These are phyloP conservation scores for Sanghuangporus weigelae DNA, from an alignment of 1,284 basidiomycete genomes.

Conservation along the genomic window DNA sequence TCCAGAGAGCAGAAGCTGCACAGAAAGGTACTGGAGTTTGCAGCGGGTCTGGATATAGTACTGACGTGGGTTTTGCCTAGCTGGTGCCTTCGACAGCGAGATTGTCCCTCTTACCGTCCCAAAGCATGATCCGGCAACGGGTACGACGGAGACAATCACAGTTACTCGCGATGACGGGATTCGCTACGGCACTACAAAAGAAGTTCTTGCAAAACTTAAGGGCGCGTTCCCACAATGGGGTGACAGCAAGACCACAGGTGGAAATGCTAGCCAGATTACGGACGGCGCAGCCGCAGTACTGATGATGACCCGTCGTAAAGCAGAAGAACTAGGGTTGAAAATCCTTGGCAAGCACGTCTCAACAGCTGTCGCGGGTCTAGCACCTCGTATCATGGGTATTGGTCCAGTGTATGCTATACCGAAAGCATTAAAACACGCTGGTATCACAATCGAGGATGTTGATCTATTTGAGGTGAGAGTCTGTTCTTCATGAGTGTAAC, in stretches of 20 bases:
- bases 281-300: slow-evolving; percentile 86
- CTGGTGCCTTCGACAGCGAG: slow-evolving; percentile 70
- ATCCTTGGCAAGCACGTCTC: slow-evolving; percentile 78
- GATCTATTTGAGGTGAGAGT: slow-evolving; percentile 70
- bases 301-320: slow-evolving; percentile 83
- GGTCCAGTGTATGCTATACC: slow-evolving; percentile 74
- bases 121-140: slow-evolving; percentile 49
- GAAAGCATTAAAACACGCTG: slow-evolving; percentile 56
- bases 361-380: slow-evolving; percentile 66
- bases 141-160: slow-evolving; percentile 49
- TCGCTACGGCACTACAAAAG: slow-evolving; percentile 70
- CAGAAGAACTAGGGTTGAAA: slow-evolving; percentile 70
- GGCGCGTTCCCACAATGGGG: slow-evolving; percentile 89
- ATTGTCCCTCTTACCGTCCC: slow-evolving; percentile 77
- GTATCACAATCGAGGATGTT: slow-evolving; percentile 65
- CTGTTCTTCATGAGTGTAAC: background rate
- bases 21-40: slow-evolving; percentile 23
- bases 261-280: slow-evolving; percentile 84
- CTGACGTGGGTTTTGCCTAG: slow-evolving; percentile 6
- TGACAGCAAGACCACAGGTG: slow-evolving; percentile 74
- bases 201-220: slow-evolving; percentile 61
- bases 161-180: slow-evolving; percentile 81
- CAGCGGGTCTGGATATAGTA: slow-evolving; percentile 35
- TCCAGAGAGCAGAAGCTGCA: slow-evolving; percentile 66
- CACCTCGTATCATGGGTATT: slow-evolving; percentile 83